phyloP scores from a whole-genome alignment of 2,329 filamentous ascomycete species.

The Alternaria gaisen region DNA sequence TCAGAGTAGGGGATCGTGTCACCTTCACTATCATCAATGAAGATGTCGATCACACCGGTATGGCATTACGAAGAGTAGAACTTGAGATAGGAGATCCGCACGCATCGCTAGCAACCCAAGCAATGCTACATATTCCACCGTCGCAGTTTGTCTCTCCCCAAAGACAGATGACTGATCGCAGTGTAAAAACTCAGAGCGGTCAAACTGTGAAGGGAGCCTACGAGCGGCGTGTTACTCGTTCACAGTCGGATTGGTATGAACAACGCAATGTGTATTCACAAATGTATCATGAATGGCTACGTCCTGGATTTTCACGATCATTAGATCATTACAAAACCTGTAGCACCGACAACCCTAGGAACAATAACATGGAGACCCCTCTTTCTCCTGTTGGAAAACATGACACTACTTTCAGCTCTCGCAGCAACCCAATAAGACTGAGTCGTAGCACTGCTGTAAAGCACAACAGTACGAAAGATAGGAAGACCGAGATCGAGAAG shows the following conservation, averaged over 20 bases:
- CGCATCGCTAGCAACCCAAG: too few species aligned
- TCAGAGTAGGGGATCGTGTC: not conserved
- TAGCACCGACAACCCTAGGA: not conserved
- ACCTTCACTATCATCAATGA: not conserved
- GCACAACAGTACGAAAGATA: not conserved
- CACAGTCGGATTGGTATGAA: not conserved
- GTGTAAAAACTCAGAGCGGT: not conserved
- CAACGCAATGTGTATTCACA: not conserved
- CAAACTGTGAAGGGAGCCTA: not conserved
- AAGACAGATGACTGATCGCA: not conserved
- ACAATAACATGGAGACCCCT: not conserved
- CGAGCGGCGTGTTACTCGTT: not conserved
- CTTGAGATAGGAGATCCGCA: not conserved
- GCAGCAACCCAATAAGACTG: not conserved
- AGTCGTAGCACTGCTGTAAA: slow-evolving; percentile 2
- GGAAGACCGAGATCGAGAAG: not conserved
- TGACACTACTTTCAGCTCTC: not conserved
- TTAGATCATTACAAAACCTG: not conserved
- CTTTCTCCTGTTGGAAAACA: not conserved
- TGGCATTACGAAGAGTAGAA: not conserved
- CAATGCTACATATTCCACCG: too few species aligned
- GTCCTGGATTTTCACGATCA: not conserved
- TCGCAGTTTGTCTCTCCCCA: too few species aligned
- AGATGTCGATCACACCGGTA: not conserved
- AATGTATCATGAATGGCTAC: not conserved